Conservation (phyloP, 1,139 yeast genomes). For the Pichia sp. region DNA sequence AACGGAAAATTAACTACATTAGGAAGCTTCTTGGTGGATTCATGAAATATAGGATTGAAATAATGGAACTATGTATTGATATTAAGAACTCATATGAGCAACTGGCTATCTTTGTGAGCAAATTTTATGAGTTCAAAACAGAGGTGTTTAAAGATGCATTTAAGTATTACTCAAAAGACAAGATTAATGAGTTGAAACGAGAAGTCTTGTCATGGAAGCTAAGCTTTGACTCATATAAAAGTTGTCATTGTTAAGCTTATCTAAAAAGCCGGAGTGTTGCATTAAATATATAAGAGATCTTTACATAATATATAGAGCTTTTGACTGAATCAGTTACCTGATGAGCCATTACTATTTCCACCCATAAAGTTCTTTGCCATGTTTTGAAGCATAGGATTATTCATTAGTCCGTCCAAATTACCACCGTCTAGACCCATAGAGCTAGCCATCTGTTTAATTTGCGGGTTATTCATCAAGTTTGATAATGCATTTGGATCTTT, state of each 20-base stretch:
- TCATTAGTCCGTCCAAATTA: conserved; percentile 57
- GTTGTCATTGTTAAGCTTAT: too few species aligned
- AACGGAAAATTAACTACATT: conserved; percentile 32
- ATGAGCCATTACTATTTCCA: conserved; percentile 22
- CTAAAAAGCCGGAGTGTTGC: too few species aligned
- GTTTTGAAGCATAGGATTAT: conserved; percentile 68
- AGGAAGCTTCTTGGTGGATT: conserved; percentile 29
- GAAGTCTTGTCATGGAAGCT: conserved; percentile 17
- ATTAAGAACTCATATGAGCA: conserved; percentile 45
- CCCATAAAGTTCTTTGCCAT: conserved; percentile 57
- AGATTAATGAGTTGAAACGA: conserved; percentile 25
- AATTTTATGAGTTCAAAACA: conserved; percentile 45
- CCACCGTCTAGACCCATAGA: conserved; percentile 38
- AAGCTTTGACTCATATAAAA: conserved; percentile 15
- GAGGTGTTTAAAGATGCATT: conserved; percentile 35
- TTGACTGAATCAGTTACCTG: background rate
- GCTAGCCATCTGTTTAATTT: conserved; percentile 69
- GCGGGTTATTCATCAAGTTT: conserved; percentile 76
- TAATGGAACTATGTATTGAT: conserved; percentile 20
- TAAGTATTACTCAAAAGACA: conserved; percentile 29
- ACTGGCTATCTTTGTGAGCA: conserved; percentile 56
- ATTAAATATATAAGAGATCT: too few species aligned
- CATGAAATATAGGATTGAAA: conserved; percentile 21
- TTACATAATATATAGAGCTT: too few species aligned
- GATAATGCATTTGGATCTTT: conserved; percentile 74